These are phyloP conservation scores for Physcomitrium patens DNA, from an alignment of 225 moss, liverwort and hornwort genomes.

Conservation along the genomic window DNA sequence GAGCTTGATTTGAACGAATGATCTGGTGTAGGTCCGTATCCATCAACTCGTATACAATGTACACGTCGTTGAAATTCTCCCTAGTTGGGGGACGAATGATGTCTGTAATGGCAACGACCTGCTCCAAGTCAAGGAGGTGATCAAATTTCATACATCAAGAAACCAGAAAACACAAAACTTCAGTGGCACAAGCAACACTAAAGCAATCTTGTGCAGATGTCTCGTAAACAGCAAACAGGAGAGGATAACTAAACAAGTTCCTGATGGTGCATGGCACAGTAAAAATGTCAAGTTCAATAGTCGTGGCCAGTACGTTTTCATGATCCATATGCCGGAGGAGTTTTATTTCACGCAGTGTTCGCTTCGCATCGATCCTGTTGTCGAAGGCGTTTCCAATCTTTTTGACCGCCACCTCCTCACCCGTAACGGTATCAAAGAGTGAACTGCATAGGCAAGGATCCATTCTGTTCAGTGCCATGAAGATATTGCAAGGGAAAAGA, in stretches of 20 bases:
- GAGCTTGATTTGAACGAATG: conserved; percentile 59
- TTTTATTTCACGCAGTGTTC: conserved; percentile 88
- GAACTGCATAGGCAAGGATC: conserved; percentile 49
- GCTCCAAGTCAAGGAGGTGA: conserved; percentile 37
- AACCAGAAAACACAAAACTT: conserved; percentile 17
- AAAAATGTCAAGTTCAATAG: conserved; percentile 7
- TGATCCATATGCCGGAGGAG: conserved; percentile 92
- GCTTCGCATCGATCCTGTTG: conserved; percentile 88
- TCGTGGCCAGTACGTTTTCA: conserved; percentile 66
- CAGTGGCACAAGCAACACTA: conserved; percentile 15
- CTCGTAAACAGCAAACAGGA: not conserved
- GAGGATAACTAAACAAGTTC: conserved; percentile 8
- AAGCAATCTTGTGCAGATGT: conserved; percentile 2
- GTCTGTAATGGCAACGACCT: conserved; percentile 58
- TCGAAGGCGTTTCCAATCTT: conserved; percentile 92
- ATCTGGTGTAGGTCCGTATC: conserved; percentile 71
- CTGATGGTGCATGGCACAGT: not conserved
- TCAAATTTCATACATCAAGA: conserved; percentile 23
- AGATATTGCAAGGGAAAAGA: not conserved
- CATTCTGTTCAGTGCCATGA: conserved; percentile 15
- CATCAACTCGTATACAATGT: conserved; percentile 64
- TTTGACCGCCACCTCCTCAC: conserved; percentile 80
- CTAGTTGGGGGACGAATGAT: conserved; percentile 62
- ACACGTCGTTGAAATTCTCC: conserved; percentile 62
- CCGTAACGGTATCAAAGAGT: conserved; percentile 57